Evolutionary conservation across 371 early-diverging fungal species (phyloP), one percentile per base, ranked within the genome.

Genomic region (Nosema muscidifuracis): DNA sequence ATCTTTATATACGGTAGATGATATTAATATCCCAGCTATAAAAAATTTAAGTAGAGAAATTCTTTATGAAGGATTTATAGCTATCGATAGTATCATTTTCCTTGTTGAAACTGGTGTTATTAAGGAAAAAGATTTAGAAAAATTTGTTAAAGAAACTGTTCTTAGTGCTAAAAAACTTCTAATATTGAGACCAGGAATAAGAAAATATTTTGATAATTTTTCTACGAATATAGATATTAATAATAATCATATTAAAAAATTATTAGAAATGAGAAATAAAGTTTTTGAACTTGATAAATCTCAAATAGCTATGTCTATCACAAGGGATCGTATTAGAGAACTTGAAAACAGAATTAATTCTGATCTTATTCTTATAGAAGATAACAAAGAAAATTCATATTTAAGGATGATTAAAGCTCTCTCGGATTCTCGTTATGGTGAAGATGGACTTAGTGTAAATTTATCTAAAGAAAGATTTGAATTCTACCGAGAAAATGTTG

Each of bases 271-370:
- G 2, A 63, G 75, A 65, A 75, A 75, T 60, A 47, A 60, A 33
- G 56, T 56, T n/a, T 75, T 75, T 58, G 55, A 64, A 0, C 56
- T 16, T 4, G 75, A 75, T 40, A 65, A 28, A 31, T 75, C 75
- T 2, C 65, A 65, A 65, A 75, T 75, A 65, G 69, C 69, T 57
- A 61, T 24, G 53, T 56, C 44, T 3, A 26, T 75, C 24, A 65
- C 34, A 28, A 28, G 22, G 9, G 51, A 63, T 26, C 34, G 65
- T 22, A 50, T 62, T 43, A 33, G 16, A n/a, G 57, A 36, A 62
- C 60, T 74, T 2, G 56, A 56, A 20, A 20, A 18, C 22, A 28
- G 62, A 34, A 36, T 34, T 40, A 7, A 56, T 7, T 24, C 22
- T 40, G 7, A 64, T 0, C 57, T 56, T 18, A 34, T 18, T 36